Percentiles rank a stretch among this genome's conserved stretches.
These are phyloP conservation scores for Hebeloma cylindrosporum DNA, from an alignment of 768 basidiomycete species.

Conservation along the genomic window DNA sequence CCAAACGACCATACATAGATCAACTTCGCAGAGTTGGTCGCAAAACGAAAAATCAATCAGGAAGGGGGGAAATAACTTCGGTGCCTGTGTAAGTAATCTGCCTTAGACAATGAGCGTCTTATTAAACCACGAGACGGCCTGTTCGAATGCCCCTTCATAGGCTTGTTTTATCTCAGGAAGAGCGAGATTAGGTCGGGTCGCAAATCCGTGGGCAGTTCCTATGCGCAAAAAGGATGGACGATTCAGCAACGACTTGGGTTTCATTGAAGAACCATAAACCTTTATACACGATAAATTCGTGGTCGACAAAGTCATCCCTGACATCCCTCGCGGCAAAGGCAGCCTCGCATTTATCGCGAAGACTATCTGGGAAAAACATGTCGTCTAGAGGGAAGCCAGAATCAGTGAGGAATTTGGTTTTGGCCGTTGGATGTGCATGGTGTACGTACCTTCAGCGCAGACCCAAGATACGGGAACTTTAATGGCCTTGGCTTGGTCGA, in stretches of 20 bases:
- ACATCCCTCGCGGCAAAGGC: conserved; percentile 36
- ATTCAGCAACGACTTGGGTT: neutral
- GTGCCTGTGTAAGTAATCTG: no score
- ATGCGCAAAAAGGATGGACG: neutral
- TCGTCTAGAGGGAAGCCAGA: conserved; percentile 33
- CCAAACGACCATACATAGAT: no score
- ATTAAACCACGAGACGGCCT: conserved; percentile 46
- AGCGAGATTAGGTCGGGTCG: conserved; percentile 39
- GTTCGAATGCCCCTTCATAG: conserved; percentile 41
- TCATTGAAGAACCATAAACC: conserved; percentile 24
- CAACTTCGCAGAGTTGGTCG: no score
- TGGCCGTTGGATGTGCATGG: no score
- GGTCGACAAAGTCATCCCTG: conserved; percentile 38
- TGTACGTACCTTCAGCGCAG: conserved; percentile 39
- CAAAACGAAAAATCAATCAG: no score
- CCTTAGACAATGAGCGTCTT: conserved; percentile 27
- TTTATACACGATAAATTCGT: conserved; percentile 46
- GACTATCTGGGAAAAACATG: conserved; percentile 30
- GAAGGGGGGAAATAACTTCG: no score
- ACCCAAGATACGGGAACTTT: conserved; percentile 40
- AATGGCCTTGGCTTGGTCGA: conserved; percentile 36
- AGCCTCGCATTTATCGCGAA: conserved; percentile 36
- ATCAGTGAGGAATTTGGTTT: neutral
- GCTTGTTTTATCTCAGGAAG: conserved; percentile 40
- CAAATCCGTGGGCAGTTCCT: conserved; percentile 51